Evolutionary conservation across 495 filamentous ascomycete species (phyloP).

Genomic region (Immersiella caudata): DNA sequence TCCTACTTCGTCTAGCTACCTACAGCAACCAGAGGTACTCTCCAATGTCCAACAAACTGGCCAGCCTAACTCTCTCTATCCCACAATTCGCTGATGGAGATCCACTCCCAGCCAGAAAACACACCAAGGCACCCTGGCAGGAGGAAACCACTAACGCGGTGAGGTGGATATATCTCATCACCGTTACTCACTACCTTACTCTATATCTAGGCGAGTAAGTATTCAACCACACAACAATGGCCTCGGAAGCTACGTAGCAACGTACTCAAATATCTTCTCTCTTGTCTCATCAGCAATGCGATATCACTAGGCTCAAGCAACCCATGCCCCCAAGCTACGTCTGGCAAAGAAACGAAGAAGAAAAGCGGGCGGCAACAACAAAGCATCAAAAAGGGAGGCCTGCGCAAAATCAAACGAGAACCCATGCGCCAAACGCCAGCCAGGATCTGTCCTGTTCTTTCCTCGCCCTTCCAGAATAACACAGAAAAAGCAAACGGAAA

Average conservation of each 20-base stretch:
- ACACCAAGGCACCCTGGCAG: too few relatives aligned
- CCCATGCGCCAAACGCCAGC: conserved; percentile 1
- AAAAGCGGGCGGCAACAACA: not conserved
- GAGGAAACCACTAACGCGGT: too few relatives aligned
- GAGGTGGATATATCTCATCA: too few relatives aligned
- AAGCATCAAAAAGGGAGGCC: conserved; percentile 7
- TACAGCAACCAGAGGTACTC: too few relatives aligned
- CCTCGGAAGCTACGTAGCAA: not conserved
- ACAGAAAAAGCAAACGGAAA: conserved; percentile 9
- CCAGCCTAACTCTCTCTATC: too few relatives aligned
- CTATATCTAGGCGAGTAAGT: not conserved
- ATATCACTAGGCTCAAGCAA: not conserved
- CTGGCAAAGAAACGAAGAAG: conserved; percentile 1
- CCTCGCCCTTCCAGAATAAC: not conserved
- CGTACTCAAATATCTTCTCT: not conserved
- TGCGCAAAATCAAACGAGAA: not conserved
- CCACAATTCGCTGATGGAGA: too few relatives aligned
- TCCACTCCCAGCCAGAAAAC: too few relatives aligned
- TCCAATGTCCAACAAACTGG: too few relatives aligned
- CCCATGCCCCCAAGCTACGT: not conserved
- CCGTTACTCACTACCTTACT: too few relatives aligned
- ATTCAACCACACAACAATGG: not conserved
- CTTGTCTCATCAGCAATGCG: not conserved
- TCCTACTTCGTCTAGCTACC: too few relatives aligned
- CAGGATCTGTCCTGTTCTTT: conserved; percentile 1